A percentile compares a stretch with the other conserved stretches of the same genome.
Evolutionary conservation across 345 rosid species (phyloP).

Genomic region (Sonneratia caseolaris): DNA sequence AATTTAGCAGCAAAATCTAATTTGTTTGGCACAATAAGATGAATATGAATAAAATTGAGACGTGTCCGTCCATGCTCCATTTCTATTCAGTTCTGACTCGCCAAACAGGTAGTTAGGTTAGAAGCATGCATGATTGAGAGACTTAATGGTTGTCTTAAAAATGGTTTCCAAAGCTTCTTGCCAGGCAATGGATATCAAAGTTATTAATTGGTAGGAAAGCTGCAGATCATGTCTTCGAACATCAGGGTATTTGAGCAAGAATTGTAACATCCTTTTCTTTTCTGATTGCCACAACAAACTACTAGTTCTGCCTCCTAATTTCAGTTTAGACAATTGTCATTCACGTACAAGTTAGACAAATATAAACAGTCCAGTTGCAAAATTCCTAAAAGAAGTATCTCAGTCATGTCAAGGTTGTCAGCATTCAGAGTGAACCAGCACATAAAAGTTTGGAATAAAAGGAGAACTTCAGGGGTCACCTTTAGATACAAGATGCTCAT

Average conservation of each 20-base stretch:
- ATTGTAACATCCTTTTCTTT: too few relatives aligned
- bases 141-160: not conserved
- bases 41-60: too few relatives aligned
- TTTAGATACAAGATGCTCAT: constrained; percentile 30
- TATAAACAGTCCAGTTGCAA: not conserved
- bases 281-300: too few relatives aligned
- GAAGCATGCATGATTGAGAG: too few relatives aligned
- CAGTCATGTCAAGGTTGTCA: not conserved
- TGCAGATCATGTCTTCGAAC: not conserved
- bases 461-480: constrained; percentile 12
- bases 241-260: not conserved
- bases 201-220: not conserved
- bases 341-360: not conserved
- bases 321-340: not conserved
- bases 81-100: too few relatives aligned
- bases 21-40: not conserved
- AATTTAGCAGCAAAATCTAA: not conserved
- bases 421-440: not conserved
- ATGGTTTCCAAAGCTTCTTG: not conserved
- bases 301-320: not conserved
- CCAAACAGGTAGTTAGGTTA: too few relatives aligned
- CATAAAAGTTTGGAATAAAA: not conserved
- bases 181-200: not conserved
- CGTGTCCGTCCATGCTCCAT: too few relatives aligned
- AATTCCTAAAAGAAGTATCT: not conserved